A percentile compares a stretch with the other conserved stretches of the same genome.
These are phyloP conservation scores for Ordospora pajunii DNA, from an alignment of 371 early-diverging fungal species.

Conservation along the genomic window DNA sequence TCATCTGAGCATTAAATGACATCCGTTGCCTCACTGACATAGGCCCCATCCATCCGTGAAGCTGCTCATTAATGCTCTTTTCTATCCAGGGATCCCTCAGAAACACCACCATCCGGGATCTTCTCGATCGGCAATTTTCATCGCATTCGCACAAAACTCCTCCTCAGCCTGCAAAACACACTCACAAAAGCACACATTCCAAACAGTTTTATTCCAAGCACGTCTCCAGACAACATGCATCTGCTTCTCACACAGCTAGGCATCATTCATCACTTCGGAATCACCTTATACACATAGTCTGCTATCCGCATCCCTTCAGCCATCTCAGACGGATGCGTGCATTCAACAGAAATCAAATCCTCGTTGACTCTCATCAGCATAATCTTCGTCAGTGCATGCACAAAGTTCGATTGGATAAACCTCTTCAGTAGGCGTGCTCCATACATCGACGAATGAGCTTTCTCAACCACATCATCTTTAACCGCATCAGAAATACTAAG, in stretches of 20 bases:
- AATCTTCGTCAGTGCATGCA: slow-evolving; percentile 68
- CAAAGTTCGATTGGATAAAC: slow-evolving; percentile 67
- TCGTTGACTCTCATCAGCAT: slow-evolving; percentile 15
- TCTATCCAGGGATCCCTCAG: slow-evolving; percentile 19
- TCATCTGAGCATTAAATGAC: slow-evolving; percentile 1
- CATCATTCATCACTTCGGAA: neutral
- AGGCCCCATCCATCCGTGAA: neutral
- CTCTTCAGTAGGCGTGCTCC: slow-evolving; percentile 72
- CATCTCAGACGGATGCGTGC: slow-evolving; percentile 14
- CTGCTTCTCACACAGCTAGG: no score
- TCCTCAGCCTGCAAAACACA: neutral
- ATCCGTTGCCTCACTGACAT: neutral
- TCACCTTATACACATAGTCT: slow-evolving; percentile 21
- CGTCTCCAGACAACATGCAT: no score
- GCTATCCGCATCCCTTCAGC: slow-evolving; percentile 1
- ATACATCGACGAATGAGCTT: slow-evolving; percentile 68
- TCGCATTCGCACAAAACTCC: no score
- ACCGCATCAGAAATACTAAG: slow-evolving; percentile 64
- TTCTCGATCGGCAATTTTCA: neutral
- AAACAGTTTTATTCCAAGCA: neutral
- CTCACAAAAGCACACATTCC: neutral
- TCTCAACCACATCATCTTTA: slow-evolving; percentile 63
- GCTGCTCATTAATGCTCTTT: neutral
- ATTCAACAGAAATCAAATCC: slow-evolving; percentile 3
- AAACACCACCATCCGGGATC: neutral